Evolutionary conservation across 1,284 basidiomycete genomes (phyloP).

Genomic region (Leccinum pachyderme): DNA sequence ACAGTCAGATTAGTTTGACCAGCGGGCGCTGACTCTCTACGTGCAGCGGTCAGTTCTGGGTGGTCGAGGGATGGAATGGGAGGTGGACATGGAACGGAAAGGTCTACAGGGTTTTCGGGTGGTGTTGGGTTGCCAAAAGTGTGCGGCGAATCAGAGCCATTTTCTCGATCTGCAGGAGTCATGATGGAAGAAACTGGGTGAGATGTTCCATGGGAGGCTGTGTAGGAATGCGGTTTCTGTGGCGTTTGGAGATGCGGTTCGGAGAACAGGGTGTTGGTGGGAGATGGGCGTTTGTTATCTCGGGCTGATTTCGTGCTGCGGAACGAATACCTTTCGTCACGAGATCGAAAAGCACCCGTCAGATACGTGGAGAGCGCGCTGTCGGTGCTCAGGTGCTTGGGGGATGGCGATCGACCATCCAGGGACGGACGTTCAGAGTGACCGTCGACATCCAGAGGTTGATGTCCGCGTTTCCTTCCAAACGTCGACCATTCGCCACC

Average conservation of each 20-base stretch:
- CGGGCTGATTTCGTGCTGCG: constrained; percentile 13
- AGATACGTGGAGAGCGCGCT: constrained; percentile 23
- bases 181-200: constrained; percentile 13
- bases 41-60: constrained; percentile 40
- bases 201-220: constrained; percentile 11
- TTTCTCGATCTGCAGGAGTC: constrained; percentile 23
- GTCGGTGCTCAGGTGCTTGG: constrained; percentile 13
- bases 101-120: constrained; percentile 21
- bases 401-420: constrained; percentile 19
- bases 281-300: constrained; percentile 26
- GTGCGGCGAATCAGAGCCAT: constrained; percentile 34
- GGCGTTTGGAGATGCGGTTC: constrained; percentile 29
- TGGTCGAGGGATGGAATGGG: constrained; percentile 53
- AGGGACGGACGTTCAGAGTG: constrained; percentile 13
- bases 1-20: constrained; percentile 8
- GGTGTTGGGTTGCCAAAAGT: constrained; percentile 42
- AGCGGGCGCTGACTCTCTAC: constrained; percentile 8
- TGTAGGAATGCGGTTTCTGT: constrained; percentile 23
- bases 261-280: constrained; percentile 29
- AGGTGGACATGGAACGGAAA: constrained; percentile 34
- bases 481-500: constrained; percentile 45
- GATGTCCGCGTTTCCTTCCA: constrained; percentile 33
- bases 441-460: constrained; percentile 12
- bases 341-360: constrained; percentile 11
- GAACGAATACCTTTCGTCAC: constrained; percentile 12